A percentile compares a stretch with the other conserved stretches of the same genome.
phyloP scores from a whole-genome alignment of 2,329 filamentous ascomycete genomes.

The Byssothecium circinans region DNA sequence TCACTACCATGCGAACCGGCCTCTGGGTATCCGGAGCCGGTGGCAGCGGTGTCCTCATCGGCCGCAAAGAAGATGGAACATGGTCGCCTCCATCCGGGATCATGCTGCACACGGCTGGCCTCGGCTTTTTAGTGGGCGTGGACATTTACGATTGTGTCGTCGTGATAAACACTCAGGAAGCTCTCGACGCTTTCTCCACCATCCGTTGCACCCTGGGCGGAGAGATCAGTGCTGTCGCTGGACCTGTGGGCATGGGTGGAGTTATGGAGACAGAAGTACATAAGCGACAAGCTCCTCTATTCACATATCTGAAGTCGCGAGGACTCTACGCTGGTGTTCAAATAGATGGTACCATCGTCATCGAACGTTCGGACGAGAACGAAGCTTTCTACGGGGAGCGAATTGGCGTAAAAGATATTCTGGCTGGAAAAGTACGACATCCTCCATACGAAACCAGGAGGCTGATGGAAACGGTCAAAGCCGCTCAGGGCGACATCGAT shows the following conservation, averaged over 20 bases:
- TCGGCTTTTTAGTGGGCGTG: slow-evolving; percentile 87
- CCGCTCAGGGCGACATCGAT: slow-evolving; percentile 80
- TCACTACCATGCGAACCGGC: slow-evolving; percentile 93
- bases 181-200: slow-evolving; percentile 80
- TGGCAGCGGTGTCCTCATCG: slow-evolving; percentile 84
- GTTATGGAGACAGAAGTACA: slow-evolving; percentile 70
- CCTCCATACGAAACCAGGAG: slow-evolving; percentile 60
- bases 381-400: slow-evolving; percentile 77
- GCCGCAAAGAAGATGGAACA: slow-evolving; percentile 78
- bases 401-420: slow-evolving; percentile 63
- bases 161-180: slow-evolving; percentile 84
- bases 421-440: slow-evolving; percentile 61
- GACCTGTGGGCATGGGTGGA: slow-evolving; percentile 76
- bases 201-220: slow-evolving; percentile 78
- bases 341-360: slow-evolving; percentile 82
- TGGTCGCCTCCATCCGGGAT: slow-evolving; percentile 94
- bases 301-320: slow-evolving; percentile 85
- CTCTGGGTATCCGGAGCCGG: slow-evolving; percentile 90
- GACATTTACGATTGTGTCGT: slow-evolving; percentile 96
- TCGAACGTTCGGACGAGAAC: slow-evolving; percentile 86
- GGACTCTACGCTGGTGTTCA: slow-evolving; percentile 87
- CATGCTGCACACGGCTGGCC: slow-evolving; percentile 81
- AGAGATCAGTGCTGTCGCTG: slow-evolving; percentile 74
- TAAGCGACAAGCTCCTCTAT: slow-evolving; percentile 70
- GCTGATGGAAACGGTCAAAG: slow-evolving; percentile 81